Evolutionary conservation across 768 basidiomycete species (phyloP).

Genomic region (Hypholoma sublateritium): DNA sequence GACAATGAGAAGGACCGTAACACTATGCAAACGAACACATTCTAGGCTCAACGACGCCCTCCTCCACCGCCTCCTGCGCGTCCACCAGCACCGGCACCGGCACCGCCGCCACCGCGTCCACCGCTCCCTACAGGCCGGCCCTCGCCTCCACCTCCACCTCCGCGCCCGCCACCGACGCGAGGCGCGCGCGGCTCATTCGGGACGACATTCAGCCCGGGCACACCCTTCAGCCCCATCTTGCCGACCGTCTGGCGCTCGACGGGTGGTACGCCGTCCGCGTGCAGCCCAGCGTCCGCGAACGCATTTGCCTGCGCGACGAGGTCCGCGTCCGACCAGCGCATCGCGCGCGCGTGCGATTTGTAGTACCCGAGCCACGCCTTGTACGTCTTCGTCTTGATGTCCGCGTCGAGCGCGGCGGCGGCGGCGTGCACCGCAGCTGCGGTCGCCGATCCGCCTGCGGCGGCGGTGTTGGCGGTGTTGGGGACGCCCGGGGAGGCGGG

Average conservation of each 20-base stretch:
- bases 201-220: conserved; percentile 5
- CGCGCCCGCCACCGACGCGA: not conserved
- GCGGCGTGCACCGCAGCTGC: conserved; percentile 19
- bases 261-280: not conserved
- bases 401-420: conserved; percentile 32
- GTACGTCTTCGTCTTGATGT: conserved; percentile 51
- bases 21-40: too few relatives aligned
- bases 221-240: conserved; percentile 10
- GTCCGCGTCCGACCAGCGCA: conserved; percentile 37
- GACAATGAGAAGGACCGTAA: not conserved
- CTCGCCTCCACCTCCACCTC: not conserved
- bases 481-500: conserved; percentile 17
- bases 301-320: conserved; percentile 30
- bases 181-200: not conserved
- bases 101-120: not conserved
- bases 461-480: too few relatives aligned
- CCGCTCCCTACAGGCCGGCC: not conserved
- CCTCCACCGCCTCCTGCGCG: conserved; percentile 2
- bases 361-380: conserved; percentile 60
- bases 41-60: not conserved
- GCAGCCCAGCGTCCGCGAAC: not conserved
- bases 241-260: conserved; percentile 4
- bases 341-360: conserved; percentile 33
- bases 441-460: not conserved
- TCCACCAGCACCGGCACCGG: not conserved